Evolutionary conservation across 2,329 filamentous ascomycete species (phyloP), one percentile per base, ranked within the genome.

Genomic region (Ophiostoma novo-ulmi): DNA sequence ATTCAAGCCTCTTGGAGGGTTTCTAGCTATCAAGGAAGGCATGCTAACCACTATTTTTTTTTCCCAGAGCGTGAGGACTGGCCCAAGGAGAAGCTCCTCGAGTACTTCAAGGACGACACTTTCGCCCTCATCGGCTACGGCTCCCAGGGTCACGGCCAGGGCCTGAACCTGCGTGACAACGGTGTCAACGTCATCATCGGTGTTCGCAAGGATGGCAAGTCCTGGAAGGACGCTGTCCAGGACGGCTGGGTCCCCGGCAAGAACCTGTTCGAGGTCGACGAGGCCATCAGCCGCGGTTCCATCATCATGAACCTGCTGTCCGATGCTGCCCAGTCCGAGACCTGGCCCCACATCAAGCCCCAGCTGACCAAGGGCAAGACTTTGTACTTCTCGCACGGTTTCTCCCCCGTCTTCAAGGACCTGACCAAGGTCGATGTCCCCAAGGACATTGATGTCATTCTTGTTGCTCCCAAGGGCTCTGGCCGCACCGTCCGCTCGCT

Each of bases 71-170:
- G 95, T 85, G 92, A 88, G 80, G 95, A 99, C 86, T 99, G 95
- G 95, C 95, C 95, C 76, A 89, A 91, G 82, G 94, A 97, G 87
- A 98, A 97, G 91, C 93, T 99, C 81, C 86, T 95, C 81, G 93
- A 98, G 75, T 99, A 94, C 90, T 99, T 99, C 92, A 98, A 98
- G 89, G 89, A 99, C 85, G 95, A 99, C 84, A 98, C 94, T 77
- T 92, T 99, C 78, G 95, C 95, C 80, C 91, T 99, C 80, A 99
- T 99, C 83, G 95, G 95, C 81, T 99, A 99, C 85, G 95, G 86
- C 79, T 97, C 94, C 75, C 94, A 97, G 86, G 95, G 95, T 78
- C 95, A 99, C 88, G 95, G 95, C 77, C 95, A 99, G 86, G 96
- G 95, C 82, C 92, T 99, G 75, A 99, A 99, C 89, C 91, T 99